Base-by-base conservation (phyloP, 2,329 filamentous ascomycete genomes). In the Neonectria punicea region DNA sequence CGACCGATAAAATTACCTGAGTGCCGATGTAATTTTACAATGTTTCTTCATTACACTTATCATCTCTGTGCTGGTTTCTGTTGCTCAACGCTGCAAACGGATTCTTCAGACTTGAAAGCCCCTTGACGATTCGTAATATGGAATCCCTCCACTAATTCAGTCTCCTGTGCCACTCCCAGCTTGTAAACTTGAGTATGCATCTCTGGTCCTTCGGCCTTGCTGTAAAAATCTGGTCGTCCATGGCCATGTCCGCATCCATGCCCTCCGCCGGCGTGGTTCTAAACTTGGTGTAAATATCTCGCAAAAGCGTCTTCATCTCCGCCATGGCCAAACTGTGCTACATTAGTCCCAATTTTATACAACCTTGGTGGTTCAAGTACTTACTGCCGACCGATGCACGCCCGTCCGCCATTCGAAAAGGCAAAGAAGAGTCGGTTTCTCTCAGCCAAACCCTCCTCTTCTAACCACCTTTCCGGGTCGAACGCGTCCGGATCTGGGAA, bases 221-320 rank as follows among this genome's bases (percentile, higher is more conserved):
- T 3, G 68, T 70, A 5, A 70, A 66, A 5, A 70, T 55, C 34
- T 70, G 68, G 16, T 70, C 67, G 36, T 70, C 67, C 61, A 70
- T 63, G 5, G 43, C 51, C 68, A 70, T 70, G 1, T 63, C 53
- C 2, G 50, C 61, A 14, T 5, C 20, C 62, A 70, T 65, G 0
- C 39, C 39, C 10, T 50, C 32, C 0, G 60, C 65, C 0, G 67
- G 65, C 0, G 11, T 22, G 4, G 68, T 70, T 14, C 28, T 47
- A 10, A 58, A 63, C 16, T 13, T 34, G 0, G 53, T 61, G 18
- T 70, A 70, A 13, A 70, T 58, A 6, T 62, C 68, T 2, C 61
- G 10, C 20, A 70, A 25, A 1, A 70, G 61, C 1, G 49, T 61
- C 18, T 65, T 68, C 69, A 70, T 70, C 50, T 70, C 69, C 0